A percentile compares a stretch with the other conserved stretches of the same genome.
phyloP scores from a whole-genome alignment of 768 basidiomycete species.

The Lyophyllum atratum region DNA sequence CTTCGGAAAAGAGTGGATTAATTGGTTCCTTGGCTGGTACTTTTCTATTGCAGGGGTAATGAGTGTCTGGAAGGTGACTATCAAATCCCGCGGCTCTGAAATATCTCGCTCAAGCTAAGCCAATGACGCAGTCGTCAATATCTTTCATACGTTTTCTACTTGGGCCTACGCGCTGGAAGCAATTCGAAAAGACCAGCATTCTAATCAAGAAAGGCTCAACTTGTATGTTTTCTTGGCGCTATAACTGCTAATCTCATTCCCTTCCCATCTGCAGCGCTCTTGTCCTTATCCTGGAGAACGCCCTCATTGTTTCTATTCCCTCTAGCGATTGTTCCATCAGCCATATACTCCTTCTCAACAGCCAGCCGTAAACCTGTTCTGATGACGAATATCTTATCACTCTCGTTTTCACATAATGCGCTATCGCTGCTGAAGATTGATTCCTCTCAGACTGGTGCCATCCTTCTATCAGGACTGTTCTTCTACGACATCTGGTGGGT shows the following conservation, averaged over 20 bases:
- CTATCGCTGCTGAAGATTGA: constrained; percentile 82
- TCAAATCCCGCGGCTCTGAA: background rate
- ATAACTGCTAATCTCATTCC: constrained; percentile 14
- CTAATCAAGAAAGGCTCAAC: constrained; percentile 45
- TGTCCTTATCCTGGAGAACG: constrained; percentile 52
- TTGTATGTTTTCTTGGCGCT: constrained; percentile 35
- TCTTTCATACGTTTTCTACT: constrained; percentile 49
- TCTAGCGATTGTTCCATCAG: constrained; percentile 63
- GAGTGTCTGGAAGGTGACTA: constrained; percentile 68
- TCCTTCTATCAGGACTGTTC: constrained; percentile 83
- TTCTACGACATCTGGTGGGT: constrained; percentile 97
- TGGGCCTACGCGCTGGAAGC: constrained; percentile 58
- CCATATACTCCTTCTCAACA: constrained; percentile 55
- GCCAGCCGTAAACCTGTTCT: constrained; percentile 59
- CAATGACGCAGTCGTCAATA: constrained; percentile 44
- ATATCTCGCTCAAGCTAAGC: background rate
- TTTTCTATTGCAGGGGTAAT: constrained; percentile 67
- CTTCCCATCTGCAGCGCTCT: constrained; percentile 25
- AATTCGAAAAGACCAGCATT: constrained; percentile 49
- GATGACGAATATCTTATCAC: constrained; percentile 71
- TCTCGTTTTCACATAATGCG: constrained; percentile 84
- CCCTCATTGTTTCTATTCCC: constrained; percentile 60
- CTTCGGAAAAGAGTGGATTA: constrained; percentile 81
- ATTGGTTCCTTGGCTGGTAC: constrained; percentile 77
- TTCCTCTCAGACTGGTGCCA: constrained; percentile 83